Percentiles rank a stretch among this genome's conserved stretches.
Conservation (phyloP, 2,329 filamentous ascomycete genomes). For the Pseudogymnoascus verrucosus region DNA sequence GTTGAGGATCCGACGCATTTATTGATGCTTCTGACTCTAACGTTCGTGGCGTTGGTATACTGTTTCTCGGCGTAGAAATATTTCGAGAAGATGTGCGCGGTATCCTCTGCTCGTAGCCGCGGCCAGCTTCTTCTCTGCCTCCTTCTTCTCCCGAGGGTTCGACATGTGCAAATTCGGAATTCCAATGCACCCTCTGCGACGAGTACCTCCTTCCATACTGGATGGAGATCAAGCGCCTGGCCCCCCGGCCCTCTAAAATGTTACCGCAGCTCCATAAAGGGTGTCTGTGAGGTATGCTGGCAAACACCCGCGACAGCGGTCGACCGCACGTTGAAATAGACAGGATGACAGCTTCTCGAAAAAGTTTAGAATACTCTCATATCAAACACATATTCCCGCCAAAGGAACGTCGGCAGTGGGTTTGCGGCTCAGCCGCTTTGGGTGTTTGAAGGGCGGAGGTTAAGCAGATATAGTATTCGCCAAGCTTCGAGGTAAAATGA, state of each 20-base stretch:
- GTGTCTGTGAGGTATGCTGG: slow-evolving; percentile 34
- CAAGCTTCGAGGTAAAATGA: slow-evolving; percentile 4
- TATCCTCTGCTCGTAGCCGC: not conserved
- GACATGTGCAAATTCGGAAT: slow-evolving; percentile 5
- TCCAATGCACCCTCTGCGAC: slow-evolving; percentile 1
- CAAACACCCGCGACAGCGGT: slow-evolving; percentile 36
- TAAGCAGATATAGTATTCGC: slow-evolving; percentile 7
- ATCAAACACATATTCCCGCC: slow-evolving; percentile 27
- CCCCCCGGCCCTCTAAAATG: slow-evolving; percentile 34
- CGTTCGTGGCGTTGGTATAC: not conserved
- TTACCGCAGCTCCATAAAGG: slow-evolving; percentile 34
- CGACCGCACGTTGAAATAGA: slow-evolving; percentile 33
- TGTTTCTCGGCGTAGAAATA: not conserved
- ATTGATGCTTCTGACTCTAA: not conserved
- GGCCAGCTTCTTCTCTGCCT: not conserved
- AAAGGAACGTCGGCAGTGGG: slow-evolving; percentile 7
- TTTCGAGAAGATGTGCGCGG: not conserved
- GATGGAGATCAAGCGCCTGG: slow-evolving; percentile 22
- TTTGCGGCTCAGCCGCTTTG: slow-evolving; percentile 12
- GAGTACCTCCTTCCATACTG: slow-evolving; percentile 18
- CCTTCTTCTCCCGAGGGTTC: slow-evolving; percentile 1
- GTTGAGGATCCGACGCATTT: not conserved
- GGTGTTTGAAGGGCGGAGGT: not conserved
- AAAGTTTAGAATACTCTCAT: slow-evolving; percentile 25
- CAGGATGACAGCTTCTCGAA: slow-evolving; percentile 34